Evolutionary conservation across 1,284 basidiomycete species (phyloP).

Genomic region (Grifola frondosa): DNA sequence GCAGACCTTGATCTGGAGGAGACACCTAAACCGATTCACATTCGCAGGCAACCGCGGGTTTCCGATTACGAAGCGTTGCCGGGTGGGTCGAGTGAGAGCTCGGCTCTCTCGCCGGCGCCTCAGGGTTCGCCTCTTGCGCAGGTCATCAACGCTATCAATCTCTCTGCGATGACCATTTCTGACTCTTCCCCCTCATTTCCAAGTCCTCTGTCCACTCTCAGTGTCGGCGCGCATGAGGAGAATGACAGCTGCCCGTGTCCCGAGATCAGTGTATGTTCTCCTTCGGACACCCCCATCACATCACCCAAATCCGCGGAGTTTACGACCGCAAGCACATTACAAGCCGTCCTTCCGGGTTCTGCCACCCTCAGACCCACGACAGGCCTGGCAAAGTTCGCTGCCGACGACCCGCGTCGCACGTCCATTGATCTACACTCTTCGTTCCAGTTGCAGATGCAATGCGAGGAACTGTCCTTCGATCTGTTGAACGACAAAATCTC

Average conservation of each 20-base stretch:
- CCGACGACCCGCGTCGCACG: slow-evolving; percentile 38
- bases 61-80: neutral
- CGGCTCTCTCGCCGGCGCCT: slow-evolving; percentile 24
- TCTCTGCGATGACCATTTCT: slow-evolving; percentile 19
- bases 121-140: slow-evolving; percentile 33
- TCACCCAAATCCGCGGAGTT: neutral
- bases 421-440: slow-evolving; percentile 61
- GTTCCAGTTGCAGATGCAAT: slow-evolving; percentile 55
- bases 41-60: slow-evolving; percentile 5
- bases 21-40: slow-evolving; percentile 10
- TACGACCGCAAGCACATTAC: slow-evolving; percentile 4
- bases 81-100: slow-evolving; percentile 1
- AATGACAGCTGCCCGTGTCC: slow-evolving; percentile 15
- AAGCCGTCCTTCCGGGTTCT: too few relatives aligned
- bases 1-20: slow-evolving; percentile 21
- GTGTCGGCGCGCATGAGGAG: neutral
- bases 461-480: slow-evolving; percentile 59
- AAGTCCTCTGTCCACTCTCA: neutral
- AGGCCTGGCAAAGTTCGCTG: slow-evolving; percentile 15
- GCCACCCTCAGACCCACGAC: slow-evolving; percentile 14
- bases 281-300: slow-evolving; percentile 13
- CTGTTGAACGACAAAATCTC: slow-evolving; percentile 63
- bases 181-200: slow-evolving; percentile 1
- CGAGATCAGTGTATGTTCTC: slow-evolving; percentile 24
- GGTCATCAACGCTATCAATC: slow-evolving; percentile 38